Percentiles rank a stretch among this genome's conserved stretches.
Conservation (phyloP, 805 yeast genomes). For the Phaffomyces opuntiae region DNA sequence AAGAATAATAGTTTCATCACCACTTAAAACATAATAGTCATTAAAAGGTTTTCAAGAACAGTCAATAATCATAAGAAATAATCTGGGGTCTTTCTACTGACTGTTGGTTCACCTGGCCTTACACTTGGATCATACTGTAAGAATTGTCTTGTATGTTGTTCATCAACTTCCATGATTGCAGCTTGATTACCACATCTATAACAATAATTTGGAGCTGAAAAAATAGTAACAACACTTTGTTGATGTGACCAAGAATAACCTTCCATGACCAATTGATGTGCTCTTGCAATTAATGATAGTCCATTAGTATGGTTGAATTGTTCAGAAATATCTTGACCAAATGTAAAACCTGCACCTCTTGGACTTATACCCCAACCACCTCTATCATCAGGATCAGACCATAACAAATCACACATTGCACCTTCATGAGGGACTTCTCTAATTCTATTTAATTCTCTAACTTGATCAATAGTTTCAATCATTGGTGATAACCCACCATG, state of each 20-base stretch:
- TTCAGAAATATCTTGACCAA: slow-evolving; percentile 92
- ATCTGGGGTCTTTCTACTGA: slow-evolving; percentile 94
- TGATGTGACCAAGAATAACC: slow-evolving; percentile 94
- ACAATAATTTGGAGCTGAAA: slow-evolving; percentile 94
- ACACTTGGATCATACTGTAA: slow-evolving; percentile 94
- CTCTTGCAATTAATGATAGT: slow-evolving; percentile 80
- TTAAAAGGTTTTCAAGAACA: not conserved
- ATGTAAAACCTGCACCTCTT: slow-evolving; percentile 97
- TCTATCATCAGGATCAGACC: slow-evolving; percentile 97
- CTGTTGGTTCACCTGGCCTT: slow-evolving; percentile 97
- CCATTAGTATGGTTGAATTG: slow-evolving; percentile 91
- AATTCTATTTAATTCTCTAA: slow-evolving; percentile 80
- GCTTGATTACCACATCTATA: slow-evolving; percentile 98
- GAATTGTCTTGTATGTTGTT: slow-evolving; percentile 83
- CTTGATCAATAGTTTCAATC: slow-evolving; percentile 90
- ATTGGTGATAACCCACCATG: slow-evolving; percentile 95
- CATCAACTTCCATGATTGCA: slow-evolving; percentile 97
- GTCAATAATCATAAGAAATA: slow-evolving; percentile 46
- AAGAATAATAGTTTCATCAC: not conserved
- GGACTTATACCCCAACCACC: slow-evolving; percentile 98
- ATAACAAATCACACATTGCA: slow-evolving; percentile 91
- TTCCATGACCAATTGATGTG: slow-evolving; percentile 97
- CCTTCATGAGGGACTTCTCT: slow-evolving; percentile 98
- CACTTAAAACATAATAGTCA: not conserved
- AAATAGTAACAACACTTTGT: slow-evolving; percentile 88